Base-by-base conservation (phyloP, 805 yeast genomes). In the Suhomyces tanzawaensis region DNA sequence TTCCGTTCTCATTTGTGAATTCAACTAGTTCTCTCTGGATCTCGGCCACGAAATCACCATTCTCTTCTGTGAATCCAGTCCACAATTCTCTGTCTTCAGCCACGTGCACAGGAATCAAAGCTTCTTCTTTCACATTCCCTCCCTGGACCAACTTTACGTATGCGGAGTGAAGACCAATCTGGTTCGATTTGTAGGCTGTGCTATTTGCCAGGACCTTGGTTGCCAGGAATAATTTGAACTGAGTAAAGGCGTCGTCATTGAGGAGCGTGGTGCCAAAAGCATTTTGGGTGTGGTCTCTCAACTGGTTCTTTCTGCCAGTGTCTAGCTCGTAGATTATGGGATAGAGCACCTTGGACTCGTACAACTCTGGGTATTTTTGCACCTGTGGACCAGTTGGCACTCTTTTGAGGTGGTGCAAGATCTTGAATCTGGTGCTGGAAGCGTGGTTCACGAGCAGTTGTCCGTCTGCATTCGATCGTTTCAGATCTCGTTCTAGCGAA, bases 261-360 rank as follows among this genome's bases (percentile, higher is more conserved):
- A 55, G 40, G 7, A 55, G 40, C 1, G 57, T 46, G 1, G 42
- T 34, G 3, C 34, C 44, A 29, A 55, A 53, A 3, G 50, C 48
- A 29, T 48, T 51, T 7, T 49, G 19, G 12, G 48, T 40, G 38
- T 55, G 60, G 22, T 55, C 59, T 24, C 60, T 32, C 23, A 55
- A 51, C 34, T 55, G 60, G 39, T 55, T 54, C 44, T 54, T 55
- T 25, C 59, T 35, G 4, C 60, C 59, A 1, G 59, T 53, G 14
- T 40, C 36, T 13, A 54, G 39, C 30, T 53, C 51, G 24, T 54
- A 35, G 4, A 53, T 34, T 2, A 51, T 36, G 5, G 60, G 60
- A 18, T 41, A 40, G 3, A 52, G 37, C 12, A 23, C 11, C 19
- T 42, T 47, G 4, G 37, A 35, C 7, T 35, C 15, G 31, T 37